These are phyloP conservation scores for Phytophthora niederhauseri DNA, from an alignment of 352 stramenopile genomes.

Conservation along the genomic window DNA sequence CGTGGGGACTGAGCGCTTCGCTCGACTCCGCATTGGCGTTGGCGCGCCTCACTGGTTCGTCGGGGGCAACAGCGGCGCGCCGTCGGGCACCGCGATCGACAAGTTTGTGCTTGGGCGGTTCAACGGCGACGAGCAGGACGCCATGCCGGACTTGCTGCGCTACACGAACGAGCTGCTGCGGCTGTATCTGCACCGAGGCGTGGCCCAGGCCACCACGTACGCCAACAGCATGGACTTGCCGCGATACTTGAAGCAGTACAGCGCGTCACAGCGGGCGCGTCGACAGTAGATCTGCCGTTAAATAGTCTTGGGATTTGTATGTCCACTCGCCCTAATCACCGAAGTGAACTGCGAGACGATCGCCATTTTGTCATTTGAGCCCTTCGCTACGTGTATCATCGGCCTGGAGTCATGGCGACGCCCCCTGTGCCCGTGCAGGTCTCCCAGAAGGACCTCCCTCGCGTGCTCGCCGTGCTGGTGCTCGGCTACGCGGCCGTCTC, in stretches of 20 bases:
- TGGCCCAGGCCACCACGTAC: slow-evolving; percentile 70
- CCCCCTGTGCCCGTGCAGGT: slow-evolving; percentile 62
- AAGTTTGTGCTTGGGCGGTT: slow-evolving; percentile 84
- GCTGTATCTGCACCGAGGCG: slow-evolving; percentile 79
- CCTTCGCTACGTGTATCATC: not conserved
- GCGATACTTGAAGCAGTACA: slow-evolving; percentile 48
- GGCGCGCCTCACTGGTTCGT: slow-evolving; percentile 82
- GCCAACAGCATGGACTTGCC: slow-evolving; percentile 84
- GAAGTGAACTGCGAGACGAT: not conserved
- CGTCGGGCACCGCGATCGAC: slow-evolving; percentile 82
- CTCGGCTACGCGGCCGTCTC: slow-evolving; percentile 38
- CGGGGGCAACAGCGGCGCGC: slow-evolving; percentile 64
- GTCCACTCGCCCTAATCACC: not conserved
- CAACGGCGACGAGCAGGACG: slow-evolving; percentile 80
- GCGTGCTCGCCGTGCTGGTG: slow-evolving; percentile 39
- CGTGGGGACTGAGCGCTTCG: slow-evolving; percentile 79
- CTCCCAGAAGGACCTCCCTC: slow-evolving; percentile 57
- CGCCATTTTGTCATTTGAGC: slow-evolving; percentile 2
- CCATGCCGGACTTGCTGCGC: slow-evolving; percentile 58
- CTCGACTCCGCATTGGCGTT: slow-evolving; percentile 81
- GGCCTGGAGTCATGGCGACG: slow-evolving; percentile 10
- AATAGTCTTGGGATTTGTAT: slow-evolving; percentile 7
- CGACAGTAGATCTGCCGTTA: slow-evolving; percentile 22
- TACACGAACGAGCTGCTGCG: slow-evolving; percentile 83
- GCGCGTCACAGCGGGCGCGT: slow-evolving; percentile 20